phyloP scores from a whole-genome alignment of 1,284 basidiomycete genomes.

The Ustilago nuda region DNA sequence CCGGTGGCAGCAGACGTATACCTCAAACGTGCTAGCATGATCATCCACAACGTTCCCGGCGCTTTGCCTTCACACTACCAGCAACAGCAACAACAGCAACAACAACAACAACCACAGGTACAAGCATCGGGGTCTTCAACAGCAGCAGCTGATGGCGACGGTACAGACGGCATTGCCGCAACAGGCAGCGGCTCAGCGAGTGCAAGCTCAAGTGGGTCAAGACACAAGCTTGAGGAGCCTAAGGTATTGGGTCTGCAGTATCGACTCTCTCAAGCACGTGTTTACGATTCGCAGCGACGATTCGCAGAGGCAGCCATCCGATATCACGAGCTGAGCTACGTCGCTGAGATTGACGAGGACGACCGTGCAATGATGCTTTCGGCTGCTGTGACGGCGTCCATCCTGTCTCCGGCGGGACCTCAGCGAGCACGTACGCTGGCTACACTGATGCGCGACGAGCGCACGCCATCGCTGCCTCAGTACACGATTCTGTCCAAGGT shows the following conservation, averaged over 20 bases:
- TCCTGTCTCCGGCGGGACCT: constrained; percentile 96
- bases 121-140: constrained; percentile 6
- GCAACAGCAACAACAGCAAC: constrained; percentile 21
- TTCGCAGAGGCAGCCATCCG: constrained; percentile 94
- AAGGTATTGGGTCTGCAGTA: constrained; percentile 59
- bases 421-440: constrained; percentile 91
- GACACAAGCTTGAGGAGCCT: constrained; percentile 40
- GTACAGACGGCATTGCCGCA: background rate
- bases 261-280: constrained; percentile 76
- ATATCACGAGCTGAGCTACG: constrained; percentile 83
- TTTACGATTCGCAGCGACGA: constrained; percentile 88
- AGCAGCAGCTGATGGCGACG: constrained; percentile 13
- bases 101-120: constrained; percentile 4
- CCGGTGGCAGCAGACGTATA: constrained; percentile 93
- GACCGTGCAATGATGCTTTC: constrained; percentile 69
- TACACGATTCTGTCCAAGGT: constrained; percentile 94
- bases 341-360: constrained; percentile 53
- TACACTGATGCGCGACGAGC: constrained; percentile 91
- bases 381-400: constrained; percentile 92
- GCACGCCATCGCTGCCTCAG: constrained; percentile 81
- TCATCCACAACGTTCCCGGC: constrained; percentile 75
- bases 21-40: constrained; percentile 92
- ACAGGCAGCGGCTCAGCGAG: constrained; percentile 1
- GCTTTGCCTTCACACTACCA: constrained; percentile 38
- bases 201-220: background rate